These are phyloP conservation scores for Dovyalis caffra DNA, from an alignment of 345 rosid genomes.

Conservation along the genomic window DNA sequence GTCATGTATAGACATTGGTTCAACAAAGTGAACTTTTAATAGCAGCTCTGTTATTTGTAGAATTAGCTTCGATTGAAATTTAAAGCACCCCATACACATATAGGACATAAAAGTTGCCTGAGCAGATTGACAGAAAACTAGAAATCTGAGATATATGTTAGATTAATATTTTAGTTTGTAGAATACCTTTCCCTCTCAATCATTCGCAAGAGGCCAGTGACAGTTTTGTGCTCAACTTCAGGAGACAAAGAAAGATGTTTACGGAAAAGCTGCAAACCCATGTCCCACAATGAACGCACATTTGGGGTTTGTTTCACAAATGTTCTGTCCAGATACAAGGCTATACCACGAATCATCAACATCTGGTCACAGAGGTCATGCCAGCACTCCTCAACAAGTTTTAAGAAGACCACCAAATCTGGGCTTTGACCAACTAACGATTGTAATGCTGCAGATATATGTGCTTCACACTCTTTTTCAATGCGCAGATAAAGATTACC, in stretches of 20 bases:
- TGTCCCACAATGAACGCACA: slow-evolving; percentile 91
- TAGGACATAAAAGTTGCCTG: not conserved
- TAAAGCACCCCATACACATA: not conserved
- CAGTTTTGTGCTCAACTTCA: slow-evolving; percentile 96
- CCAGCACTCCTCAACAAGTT: slow-evolving; percentile 94
- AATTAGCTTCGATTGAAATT: not conserved
- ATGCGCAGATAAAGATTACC: slow-evolving; percentile 85
- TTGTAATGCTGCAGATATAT: slow-evolving; percentile 69
- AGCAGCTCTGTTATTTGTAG: not conserved
- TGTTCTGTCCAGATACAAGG: slow-evolving; percentile 85
- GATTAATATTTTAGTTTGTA: not conserved
- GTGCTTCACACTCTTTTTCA: slow-evolving; percentile 85
- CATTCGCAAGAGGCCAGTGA: slow-evolving; percentile 87
- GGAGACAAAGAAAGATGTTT: slow-evolving; percentile 76
- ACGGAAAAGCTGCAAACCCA: slow-evolving; percentile 95
- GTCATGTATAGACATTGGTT: not conserved
- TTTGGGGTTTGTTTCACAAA: slow-evolving; percentile 85
- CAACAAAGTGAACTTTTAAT: not conserved
- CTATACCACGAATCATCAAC: slow-evolving; percentile 95
- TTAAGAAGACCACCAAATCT: slow-evolving; percentile 83
- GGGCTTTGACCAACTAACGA: slow-evolving; percentile 94
- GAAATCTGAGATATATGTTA: not conserved
- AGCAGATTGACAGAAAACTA: not conserved
- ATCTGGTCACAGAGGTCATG: slow-evolving; percentile 92
- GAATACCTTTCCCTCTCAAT: slow-evolving; percentile 91